phyloP scores from a whole-genome alignment of 2,329 filamentous ascomycete genomes.

The Colletotrichum sidae region DNA sequence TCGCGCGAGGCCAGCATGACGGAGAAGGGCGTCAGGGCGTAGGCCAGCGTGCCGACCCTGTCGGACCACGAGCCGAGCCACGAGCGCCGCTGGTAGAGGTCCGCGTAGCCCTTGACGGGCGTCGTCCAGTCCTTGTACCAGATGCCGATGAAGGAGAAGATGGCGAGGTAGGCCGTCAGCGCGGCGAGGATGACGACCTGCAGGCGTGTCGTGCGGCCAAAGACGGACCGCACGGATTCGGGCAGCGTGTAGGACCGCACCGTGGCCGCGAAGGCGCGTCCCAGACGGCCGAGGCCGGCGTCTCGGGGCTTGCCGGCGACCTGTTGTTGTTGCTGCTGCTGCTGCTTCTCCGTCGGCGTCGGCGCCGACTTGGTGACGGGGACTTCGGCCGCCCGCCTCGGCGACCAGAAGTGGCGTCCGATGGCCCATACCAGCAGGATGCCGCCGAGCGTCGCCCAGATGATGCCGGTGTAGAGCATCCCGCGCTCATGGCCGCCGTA shows the following conservation, averaged over 20 bases:
- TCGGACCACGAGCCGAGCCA: slow-evolving; percentile 76
- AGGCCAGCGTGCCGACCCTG: slow-evolving; percentile 77
- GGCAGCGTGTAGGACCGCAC: slow-evolving; percentile 65
- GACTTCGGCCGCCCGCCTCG: background rate
- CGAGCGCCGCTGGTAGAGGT: slow-evolving; percentile 72
- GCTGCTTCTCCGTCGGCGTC: background rate
- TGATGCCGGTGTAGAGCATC: slow-evolving; percentile 62
- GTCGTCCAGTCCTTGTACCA: slow-evolving; percentile 77
- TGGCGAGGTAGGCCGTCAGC: slow-evolving; percentile 70
- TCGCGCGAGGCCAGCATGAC: slow-evolving; percentile 76
- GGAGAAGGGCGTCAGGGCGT: slow-evolving; percentile 78
- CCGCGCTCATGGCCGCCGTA: slow-evolving; percentile 61
- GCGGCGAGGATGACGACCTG: slow-evolving; percentile 72
- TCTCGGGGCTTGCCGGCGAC: slow-evolving; percentile 34
- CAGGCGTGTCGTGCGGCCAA: slow-evolving; percentile 75
- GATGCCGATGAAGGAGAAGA: slow-evolving; percentile 78
- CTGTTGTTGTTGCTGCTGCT: background rate
- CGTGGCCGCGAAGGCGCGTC: background rate
- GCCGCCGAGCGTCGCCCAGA: slow-evolving; percentile 60
- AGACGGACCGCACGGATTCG: slow-evolving; percentile 67
- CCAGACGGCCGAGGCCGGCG: background rate
- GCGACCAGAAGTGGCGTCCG: slow-evolving; percentile 39
- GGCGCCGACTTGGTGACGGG: background rate
- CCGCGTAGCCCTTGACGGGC: slow-evolving; percentile 68
- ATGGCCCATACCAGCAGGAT: slow-evolving; percentile 58